phyloP scores from a whole-genome alignment of 148 eudicot species.

The Chenopodium suecicum region DNA sequence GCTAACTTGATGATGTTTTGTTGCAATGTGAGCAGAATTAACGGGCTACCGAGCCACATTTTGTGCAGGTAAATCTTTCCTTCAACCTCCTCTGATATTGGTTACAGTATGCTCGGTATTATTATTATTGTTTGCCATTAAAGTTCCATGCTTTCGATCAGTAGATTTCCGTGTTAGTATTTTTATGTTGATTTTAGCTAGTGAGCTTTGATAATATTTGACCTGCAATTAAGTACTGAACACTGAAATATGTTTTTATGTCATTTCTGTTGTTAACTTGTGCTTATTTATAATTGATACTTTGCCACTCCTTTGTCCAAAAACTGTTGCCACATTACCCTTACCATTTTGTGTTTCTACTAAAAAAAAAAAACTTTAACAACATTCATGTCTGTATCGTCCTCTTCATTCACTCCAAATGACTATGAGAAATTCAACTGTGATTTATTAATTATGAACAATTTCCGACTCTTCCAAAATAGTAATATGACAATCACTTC shows the following conservation, averaged over 20 bases:
- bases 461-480: background rate
- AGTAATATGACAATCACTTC: no score
- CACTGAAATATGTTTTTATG: no score
- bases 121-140: background rate
- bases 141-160: background rate
- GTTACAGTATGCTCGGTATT: background rate
- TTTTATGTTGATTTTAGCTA: background rate
- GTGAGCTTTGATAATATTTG: background rate
- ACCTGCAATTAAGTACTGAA: background rate
- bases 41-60: constrained; percentile 53
- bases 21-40: constrained; percentile 39
- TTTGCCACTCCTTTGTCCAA: background rate
- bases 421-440: background rate
- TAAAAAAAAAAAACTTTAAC: background rate
- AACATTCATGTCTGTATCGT: background rate
- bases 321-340: background rate
- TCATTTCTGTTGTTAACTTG: background rate
- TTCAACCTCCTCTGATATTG: background rate
- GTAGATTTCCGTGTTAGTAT: background rate
- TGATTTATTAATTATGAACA: no score
- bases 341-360: background rate
- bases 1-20: constrained; percentile 3
- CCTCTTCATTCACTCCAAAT: background rate
- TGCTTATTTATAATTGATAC: background rate
- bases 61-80: constrained; percentile 70